Evolutionary conservation across 352 stramenopile species (phyloP), one percentile per base, ranked within the genome.

Genomic region (Peronospora tabacina): DNA sequence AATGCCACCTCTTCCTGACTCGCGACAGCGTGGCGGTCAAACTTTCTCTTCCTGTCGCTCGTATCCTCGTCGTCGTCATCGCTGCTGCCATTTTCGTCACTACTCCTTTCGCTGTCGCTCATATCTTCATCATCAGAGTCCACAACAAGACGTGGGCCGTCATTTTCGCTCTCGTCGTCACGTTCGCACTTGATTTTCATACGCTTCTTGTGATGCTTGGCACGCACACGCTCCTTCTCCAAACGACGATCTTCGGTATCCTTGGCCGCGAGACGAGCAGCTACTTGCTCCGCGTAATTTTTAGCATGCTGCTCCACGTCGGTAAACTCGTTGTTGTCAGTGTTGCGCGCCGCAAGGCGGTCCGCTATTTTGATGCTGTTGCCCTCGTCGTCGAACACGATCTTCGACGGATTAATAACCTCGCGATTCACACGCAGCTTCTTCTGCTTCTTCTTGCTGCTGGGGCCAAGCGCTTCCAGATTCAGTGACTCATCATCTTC

Each of bases 351-450:
- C 0, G 70, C 61, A 30, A 94, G 61, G 20, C 69, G 60, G 46
- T 92, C 83, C 0, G 83, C 66, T 26, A 83, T 61, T 35, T 55
- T 78, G 52, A 81, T 57, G 36, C 67, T 69, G 55, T 95, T 91
- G 52, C 93, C 94, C 22, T 98, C 90, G 28, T 98, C 93, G 66
- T 97, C 87, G 55, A 98, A 98, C 46, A 96, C 77, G 48, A 96
- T 78, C 60, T 92, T 96, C 46, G 87, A 83, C 22, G 66, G 65
- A 52, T 80, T 78, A 35, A 81, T 60, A 39, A 55, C 61, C 33
- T 83, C 75, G 28, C 66, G 70, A 72, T 97, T 56, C 26, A 82
- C 63, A 41, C 85, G 67, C 60, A 91, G 69, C 76, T 96, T 82
- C 63, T 96, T 96, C 59, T 88, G 86, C 56, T 96, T 93, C 52